These are phyloP conservation scores for Rhizophora mangle DNA, from an alignment of 345 rosid genomes.

Conservation along the genomic window DNA sequence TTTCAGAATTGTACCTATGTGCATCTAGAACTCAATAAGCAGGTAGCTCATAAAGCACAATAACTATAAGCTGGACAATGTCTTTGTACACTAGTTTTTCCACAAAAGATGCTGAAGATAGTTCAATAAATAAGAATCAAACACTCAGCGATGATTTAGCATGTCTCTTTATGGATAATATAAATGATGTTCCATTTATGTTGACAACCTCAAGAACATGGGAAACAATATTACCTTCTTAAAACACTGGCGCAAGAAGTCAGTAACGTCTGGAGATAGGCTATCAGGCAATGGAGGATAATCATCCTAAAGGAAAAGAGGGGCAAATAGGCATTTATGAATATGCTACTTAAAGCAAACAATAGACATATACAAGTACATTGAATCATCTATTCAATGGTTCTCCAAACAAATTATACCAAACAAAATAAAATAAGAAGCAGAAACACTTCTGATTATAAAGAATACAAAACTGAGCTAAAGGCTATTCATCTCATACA, in stretches of 20 bases:
- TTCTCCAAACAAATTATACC: background rate
- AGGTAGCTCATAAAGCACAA: too few species aligned
- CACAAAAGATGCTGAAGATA: too few species aligned
- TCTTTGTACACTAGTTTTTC: too few species aligned
- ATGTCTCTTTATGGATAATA: background rate
- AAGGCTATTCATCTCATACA: background rate
- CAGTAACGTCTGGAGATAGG: constrained; percentile 92
- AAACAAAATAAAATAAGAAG: background rate
- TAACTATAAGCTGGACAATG: too few species aligned
- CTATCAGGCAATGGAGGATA: constrained; percentile 97
- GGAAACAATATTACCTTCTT: constrained; percentile 64
- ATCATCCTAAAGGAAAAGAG: constrained; percentile 60
- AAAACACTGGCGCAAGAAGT: constrained; percentile 90
- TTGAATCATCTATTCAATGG: too few species aligned
- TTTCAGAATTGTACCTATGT: too few species aligned
- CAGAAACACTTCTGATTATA: background rate
- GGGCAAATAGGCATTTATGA: background rate
- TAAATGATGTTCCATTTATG: background rate
- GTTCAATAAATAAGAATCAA: background rate
- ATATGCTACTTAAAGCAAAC: too few species aligned
- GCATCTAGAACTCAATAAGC: too few species aligned
- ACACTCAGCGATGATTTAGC: background rate
- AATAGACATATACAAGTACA: too few species aligned
- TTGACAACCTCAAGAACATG: background rate
- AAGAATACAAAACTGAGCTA: constrained; percentile 1